Conservation (phyloP, 768 basidiomycete species). For the Scleroderma bovista region DNA sequence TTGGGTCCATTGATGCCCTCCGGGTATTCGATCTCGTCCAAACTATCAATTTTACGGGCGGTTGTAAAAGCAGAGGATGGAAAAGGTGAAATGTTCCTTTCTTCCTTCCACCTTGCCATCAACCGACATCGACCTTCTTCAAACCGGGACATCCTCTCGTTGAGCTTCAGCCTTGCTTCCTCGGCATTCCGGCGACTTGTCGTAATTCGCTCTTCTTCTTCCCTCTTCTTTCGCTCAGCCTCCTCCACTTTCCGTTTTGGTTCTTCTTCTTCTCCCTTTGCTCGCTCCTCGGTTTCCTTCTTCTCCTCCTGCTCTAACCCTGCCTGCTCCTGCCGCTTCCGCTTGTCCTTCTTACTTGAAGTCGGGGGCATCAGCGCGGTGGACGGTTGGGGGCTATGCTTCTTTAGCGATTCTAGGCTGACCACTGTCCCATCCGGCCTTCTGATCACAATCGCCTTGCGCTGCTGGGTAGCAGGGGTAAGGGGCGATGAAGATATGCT, state of each 20-base stretch:
- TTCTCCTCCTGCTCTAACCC: slow-evolving; percentile 35
- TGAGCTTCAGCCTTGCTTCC: slow-evolving; percentile 33
- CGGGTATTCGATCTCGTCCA: slow-evolving; percentile 74
- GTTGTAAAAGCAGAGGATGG: slow-evolving; percentile 61
- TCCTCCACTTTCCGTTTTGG: slow-evolving; percentile 37
- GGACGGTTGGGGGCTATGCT: slow-evolving; percentile 38
- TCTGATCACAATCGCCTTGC: slow-evolving; percentile 52
- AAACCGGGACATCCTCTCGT: slow-evolving; percentile 16
- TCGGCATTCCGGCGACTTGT: slow-evolving; percentile 33
- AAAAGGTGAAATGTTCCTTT: slow-evolving; percentile 27
- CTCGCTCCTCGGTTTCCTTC: slow-evolving; percentile 33
- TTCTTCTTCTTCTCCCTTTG: slow-evolving; percentile 33
- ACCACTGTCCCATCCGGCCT: slow-evolving; percentile 61
- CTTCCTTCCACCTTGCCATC: slow-evolving; percentile 29
- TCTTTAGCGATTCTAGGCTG: slow-evolving; percentile 49
- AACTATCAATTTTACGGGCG: slow-evolving; percentile 81
- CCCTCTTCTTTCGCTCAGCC: slow-evolving; percentile 33
- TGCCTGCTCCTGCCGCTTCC: slow-evolving; percentile 42
- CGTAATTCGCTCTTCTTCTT: slow-evolving; percentile 36
- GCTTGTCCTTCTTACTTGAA: slow-evolving; percentile 47
- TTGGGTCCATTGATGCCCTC: slow-evolving; percentile 77
- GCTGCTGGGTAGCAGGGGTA: slow-evolving; percentile 51
- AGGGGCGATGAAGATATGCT: slow-evolving; percentile 55
- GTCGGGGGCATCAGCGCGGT: slow-evolving; percentile 36
- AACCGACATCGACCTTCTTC: slow-evolving; percentile 28